Base-by-base conservation (phyloP, 2,329 filamentous ascomycete species). In the Aspergillus pseudonomiae region DNA sequence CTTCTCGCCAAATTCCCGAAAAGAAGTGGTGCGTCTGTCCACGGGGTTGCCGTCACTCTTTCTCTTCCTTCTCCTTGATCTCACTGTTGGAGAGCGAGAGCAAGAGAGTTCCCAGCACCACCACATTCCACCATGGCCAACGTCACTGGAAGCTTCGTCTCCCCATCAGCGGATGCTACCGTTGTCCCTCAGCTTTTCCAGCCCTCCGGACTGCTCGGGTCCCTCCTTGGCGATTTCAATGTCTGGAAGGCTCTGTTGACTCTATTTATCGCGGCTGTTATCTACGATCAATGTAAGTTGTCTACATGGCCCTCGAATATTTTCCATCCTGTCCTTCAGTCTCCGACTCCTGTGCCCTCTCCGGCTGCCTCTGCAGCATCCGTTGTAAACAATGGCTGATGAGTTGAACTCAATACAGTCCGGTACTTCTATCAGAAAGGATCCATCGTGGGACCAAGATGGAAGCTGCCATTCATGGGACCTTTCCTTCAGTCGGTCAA, bases 401-500 rank as follows among this genome's bases (percentile, higher is more conserved):
- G 46, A 21, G 55, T 10, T 55, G 36, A 26, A 24, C 26, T 59
- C 14, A 60, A 60, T 62, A 3, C 65, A 95, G 92, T 90, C 71
- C 89, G 86, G 77, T 95, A 94, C 76, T 83, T 92, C 69, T 83
- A 84, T 74, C 87, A 88, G 71, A 94, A 94, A 78, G 91, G 91
- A 63, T 85, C 86, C 30, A 94, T 95, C 72, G 87, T 85, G 58
- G 92, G 92, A 45, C 91, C 92, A 32, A 71, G 85, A 52, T 90
- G 86, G 84, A 95, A 95, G 80, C 83, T 90, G 63, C 92, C 92
- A 48, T 94, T 95, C 75, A 93, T 98, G 78, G 95, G 95, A n/a
- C 94, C 95, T 6, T 98, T 99, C 80, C 85, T 98, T 62, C 84
- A 97, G 75, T 97, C 93, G 32, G 84, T 98, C 72, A 89, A 96